Conservation (phyloP, 1,284 basidiomycete genomes). For the Phellopilus nigrolimitatus region DNA sequence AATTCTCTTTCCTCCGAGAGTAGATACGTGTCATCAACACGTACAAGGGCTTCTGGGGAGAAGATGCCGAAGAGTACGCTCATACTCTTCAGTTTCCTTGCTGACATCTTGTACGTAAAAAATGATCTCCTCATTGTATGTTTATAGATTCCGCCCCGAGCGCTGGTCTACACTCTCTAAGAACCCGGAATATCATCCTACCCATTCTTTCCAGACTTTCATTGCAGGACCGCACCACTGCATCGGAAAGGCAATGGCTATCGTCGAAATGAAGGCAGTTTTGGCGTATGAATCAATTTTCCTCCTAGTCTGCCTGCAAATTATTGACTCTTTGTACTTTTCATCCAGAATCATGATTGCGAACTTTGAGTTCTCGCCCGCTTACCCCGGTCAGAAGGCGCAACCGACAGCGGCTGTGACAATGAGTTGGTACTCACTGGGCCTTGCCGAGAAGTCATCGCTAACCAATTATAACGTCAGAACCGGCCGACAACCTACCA, state of each 20-base stretch:
- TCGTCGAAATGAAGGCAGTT: slow-evolving; percentile 49
- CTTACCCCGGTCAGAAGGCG: slow-evolving; percentile 36
- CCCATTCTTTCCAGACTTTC: slow-evolving; percentile 18
- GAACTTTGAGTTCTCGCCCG: slow-evolving; percentile 39
- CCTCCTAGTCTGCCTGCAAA: not conserved
- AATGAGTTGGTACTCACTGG: slow-evolving; percentile 33
- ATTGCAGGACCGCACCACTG: slow-evolving; percentile 21
- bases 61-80: slow-evolving; percentile 19
- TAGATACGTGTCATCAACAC: slow-evolving; percentile 39
- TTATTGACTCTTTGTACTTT: not conserved
- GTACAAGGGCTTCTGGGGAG: slow-evolving; percentile 21
- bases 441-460: not conserved
- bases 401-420: slow-evolving; percentile 38
- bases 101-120: not conserved
- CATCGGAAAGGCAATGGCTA: slow-evolving; percentile 39
- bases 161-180: slow-evolving; percentile 13
- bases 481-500: slow-evolving; percentile 21
- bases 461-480: slow-evolving; percentile 1
- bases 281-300: slow-evolving; percentile 31
- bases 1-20: too few species aligned
- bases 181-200: slow-evolving; percentile 3
- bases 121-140: not conserved
- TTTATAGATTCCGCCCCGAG: slow-evolving; percentile 20
- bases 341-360: slow-evolving; percentile 31
- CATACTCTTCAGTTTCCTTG: not conserved